Evolutionary conservation across 2,329 filamentous ascomycete genomes (phyloP), one percentile per base, ranked within the genome.

Genomic region (Ceratocystis albifundus): DNA sequence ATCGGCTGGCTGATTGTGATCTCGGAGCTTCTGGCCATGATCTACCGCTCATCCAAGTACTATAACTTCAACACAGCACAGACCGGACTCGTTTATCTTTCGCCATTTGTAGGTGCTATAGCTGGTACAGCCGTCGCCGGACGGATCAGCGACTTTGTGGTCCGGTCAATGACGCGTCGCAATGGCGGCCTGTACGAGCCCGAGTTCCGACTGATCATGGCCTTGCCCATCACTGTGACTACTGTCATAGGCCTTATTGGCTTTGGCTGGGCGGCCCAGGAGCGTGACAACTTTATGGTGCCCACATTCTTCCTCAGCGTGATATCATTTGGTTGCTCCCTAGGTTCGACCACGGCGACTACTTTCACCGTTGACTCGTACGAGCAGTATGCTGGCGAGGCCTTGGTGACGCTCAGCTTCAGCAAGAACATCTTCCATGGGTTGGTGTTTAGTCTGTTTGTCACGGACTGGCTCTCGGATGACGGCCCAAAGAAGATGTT

Each of bases 131-230:
- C 88, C 0, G 89, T 96, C 0, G 93, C 93, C 0, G 94, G 93
- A 50, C 90, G 88, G 72, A 81, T 96, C 12, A 94, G 89, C 2
- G 94, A 97, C 72, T 72, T 93, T 1, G 85, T 97, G 61, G 91
- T 96, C 4, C 85, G 85, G 64, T 87, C 79, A 67, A 90, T 97
- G 88, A 82, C 90, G 1, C 83, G 86, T 45, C 85, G 86, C 32
- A 97, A 97, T 71, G 90, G 89, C n/a, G 93, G 93, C 1, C 79
- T 97, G 2, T 97, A 96, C 74, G 93, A 97, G 74, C 93, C 93
- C 0, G 93, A 97, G 75, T 97, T 95, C 72, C 84, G 92, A 5
- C 82, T 96, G 0, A 82, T 96, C 55, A 96, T 97, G 93, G 89
- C 85, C 0, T 76, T 87, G 2, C 93, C 92, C 0, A 86, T 96